Percentiles rank a stretch among this genome's conserved stretches.
Conservation (phyloP, 2,329 filamentous ascomycete genomes). For the Penicillium italicum region DNA sequence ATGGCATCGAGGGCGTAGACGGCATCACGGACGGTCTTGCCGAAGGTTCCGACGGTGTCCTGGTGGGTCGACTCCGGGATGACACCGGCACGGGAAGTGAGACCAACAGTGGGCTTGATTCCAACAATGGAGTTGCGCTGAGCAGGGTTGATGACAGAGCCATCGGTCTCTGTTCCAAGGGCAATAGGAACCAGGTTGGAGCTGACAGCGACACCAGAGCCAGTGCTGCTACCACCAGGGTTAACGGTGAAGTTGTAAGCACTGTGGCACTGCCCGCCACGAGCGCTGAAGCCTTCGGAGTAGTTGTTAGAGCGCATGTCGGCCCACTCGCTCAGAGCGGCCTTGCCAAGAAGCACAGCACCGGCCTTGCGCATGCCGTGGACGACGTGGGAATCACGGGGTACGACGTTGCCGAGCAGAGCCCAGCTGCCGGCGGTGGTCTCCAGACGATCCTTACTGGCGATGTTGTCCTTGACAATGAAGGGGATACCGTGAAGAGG, state of each 20-base stretch:
- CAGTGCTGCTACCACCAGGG: slow-evolving; percentile 66
- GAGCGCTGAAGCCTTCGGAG: slow-evolving; percentile 63
- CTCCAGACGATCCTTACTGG: slow-evolving; percentile 65
- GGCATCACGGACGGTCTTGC: slow-evolving; percentile 65
- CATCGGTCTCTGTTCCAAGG: slow-evolving; percentile 72
- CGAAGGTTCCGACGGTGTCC: slow-evolving; percentile 67
- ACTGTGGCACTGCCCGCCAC: slow-evolving; percentile 62
- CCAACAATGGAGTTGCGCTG: slow-evolving; percentile 67
- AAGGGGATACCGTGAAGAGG: slow-evolving; percentile 73
- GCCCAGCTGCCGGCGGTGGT: slow-evolving; percentile 70
- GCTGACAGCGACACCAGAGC: slow-evolving; percentile 62
- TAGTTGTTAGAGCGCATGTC: slow-evolving; percentile 66
- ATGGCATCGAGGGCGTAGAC: slow-evolving; percentile 65
- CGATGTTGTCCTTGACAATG: slow-evolving; percentile 67
- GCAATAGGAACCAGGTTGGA: slow-evolving; percentile 62
- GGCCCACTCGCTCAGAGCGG: slow-evolving; percentile 70
- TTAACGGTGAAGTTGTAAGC: slow-evolving; percentile 67
- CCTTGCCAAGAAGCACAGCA: slow-evolving; percentile 67
- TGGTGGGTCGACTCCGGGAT: slow-evolving; percentile 66
- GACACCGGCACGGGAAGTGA: slow-evolving; percentile 62
- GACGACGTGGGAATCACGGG: slow-evolving; percentile 65
- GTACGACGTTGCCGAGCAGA: slow-evolving; percentile 62
- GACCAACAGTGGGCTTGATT: slow-evolving; percentile 71
- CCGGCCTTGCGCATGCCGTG: slow-evolving; percentile 60
- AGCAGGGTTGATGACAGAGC: slow-evolving; percentile 68